phyloP scores from a whole-genome alignment of 2,329 filamentous ascomycete species.

The Xylariaceae sp. region DNA sequence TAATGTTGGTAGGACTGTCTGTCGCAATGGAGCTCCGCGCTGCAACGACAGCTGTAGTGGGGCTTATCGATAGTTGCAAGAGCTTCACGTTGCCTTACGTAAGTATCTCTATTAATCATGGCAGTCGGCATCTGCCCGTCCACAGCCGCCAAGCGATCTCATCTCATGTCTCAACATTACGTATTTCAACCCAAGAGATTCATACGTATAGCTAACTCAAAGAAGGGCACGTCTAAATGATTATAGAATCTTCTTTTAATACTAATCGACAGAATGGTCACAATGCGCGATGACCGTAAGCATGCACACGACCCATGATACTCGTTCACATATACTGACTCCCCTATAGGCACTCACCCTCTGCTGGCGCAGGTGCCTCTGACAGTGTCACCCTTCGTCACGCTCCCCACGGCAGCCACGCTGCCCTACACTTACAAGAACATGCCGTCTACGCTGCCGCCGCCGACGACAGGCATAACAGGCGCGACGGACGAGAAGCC shows the following conservation, averaged over 20 bases:
- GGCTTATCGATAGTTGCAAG: conserved; percentile 28
- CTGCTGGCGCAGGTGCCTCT: conserved; percentile 91
- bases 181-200: neutral
- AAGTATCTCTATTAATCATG: too few species aligned
- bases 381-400: conserved; percentile 92
- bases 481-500: conserved; percentile 54
- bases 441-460: conserved; percentile 84
- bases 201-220: neutral
- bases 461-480: conserved; percentile 64
- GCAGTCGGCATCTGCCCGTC: too few species aligned
- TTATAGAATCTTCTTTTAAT: too few species aligned
- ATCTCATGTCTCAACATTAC: too few species aligned
- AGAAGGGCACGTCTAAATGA: too few species aligned
- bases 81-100: too few species aligned
- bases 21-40: neutral
- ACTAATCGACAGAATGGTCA: conserved; percentile 22
- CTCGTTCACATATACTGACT: conserved; percentile 22
- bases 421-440: conserved; percentile 95
- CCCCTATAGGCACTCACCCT: conserved; percentile 74
- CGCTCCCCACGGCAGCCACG: conserved; percentile 85
- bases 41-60: conserved; percentile 17
- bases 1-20: neutral
- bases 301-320: conserved; percentile 10
- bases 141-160: too few species aligned
- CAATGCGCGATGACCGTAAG: conserved; percentile 49